Conservation (phyloP, 441 rosid species). For the Corymbia calophylla region DNA sequence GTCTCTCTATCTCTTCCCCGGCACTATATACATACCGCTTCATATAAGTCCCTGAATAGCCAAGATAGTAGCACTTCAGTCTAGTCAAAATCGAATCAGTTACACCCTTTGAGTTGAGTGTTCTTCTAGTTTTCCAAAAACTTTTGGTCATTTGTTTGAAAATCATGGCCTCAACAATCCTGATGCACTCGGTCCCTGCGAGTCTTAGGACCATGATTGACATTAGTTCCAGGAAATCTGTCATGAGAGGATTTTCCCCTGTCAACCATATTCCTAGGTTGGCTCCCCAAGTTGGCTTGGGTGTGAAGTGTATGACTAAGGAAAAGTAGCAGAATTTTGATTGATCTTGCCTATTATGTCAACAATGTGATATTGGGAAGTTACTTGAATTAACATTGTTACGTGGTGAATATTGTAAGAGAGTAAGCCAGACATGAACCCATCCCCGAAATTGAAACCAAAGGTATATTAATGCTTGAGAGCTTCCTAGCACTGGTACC, state of each 20-base stretch:
- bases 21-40: neutral
- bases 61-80: neutral
- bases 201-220: slow-evolving; percentile 6
- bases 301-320: slow-evolving; percentile 43
- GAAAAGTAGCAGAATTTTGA: slow-evolving; percentile 5
- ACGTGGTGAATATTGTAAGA: neutral
- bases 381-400: neutral
- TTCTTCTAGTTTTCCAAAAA: neutral
- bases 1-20: neutral
- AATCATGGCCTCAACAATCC: neutral
- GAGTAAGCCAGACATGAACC: neutral
- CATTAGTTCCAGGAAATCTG: neutral
- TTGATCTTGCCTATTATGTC: neutral
- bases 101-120: neutral
- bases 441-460: neutral
- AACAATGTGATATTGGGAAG: neutral
- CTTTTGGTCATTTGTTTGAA: neutral
- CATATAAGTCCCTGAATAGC: neutral
- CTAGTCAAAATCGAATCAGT: neutral
- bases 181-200: slow-evolving; percentile 27
- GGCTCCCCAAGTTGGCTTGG: slow-evolving; percentile 11
- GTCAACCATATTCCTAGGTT: slow-evolving; percentile 4
- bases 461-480: neutral
- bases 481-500: neutral
- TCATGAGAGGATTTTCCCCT: slow-evolving; percentile 1